Evolutionary conservation across 768 basidiomycete species (phyloP), one percentile per base, ranked within the genome.

Genomic region (Podaxis sp.): DNA sequence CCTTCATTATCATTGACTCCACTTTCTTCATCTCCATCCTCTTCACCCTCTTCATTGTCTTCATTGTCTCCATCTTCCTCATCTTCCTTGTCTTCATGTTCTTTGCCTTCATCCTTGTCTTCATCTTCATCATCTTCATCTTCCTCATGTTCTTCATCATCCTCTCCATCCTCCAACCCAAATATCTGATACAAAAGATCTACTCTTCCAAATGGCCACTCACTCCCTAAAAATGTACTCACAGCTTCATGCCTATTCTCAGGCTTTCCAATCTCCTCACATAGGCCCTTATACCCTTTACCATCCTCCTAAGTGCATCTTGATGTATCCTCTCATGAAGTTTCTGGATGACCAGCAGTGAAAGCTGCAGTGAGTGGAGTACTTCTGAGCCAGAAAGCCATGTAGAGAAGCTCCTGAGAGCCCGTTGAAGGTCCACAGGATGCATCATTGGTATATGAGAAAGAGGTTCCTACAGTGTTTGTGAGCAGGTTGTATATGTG

Each of bases 381-480:
- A 94, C 88, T 66, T 93, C 91, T 27, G 87, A 80, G 1, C 85
- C 85, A 4, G 93, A 90, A 2, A 98, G 86, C 91, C 95, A 98
- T 1, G 79, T 70, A 0, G 94, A 90, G 76, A 98, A 97, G 47
- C 77, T 78, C 15, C 75, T 80, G 8, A 97, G 81, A 0, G 91
- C 79, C 6, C 73, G 66, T 55, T 88, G 82, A 43, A 98, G 79
- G 11, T 84, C 77, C 11, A 82, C 69, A 0, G 93, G 84, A 55
- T 88, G 82, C 2, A 90, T 86, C 0, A 82, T 75, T 1, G 91
- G 88, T 6, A 91, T 73, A 46, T 83, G 89, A 0, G 96, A 92
- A 11, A 98, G 82, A 0, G 92, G 93, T 62, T 83, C 81, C 83
- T 84, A 60, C 22, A 58, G 29, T 17, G 29, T 17, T 29, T 27